Base-by-base conservation (phyloP, 768 basidiomycete species). In the Imleria badia region DNA sequence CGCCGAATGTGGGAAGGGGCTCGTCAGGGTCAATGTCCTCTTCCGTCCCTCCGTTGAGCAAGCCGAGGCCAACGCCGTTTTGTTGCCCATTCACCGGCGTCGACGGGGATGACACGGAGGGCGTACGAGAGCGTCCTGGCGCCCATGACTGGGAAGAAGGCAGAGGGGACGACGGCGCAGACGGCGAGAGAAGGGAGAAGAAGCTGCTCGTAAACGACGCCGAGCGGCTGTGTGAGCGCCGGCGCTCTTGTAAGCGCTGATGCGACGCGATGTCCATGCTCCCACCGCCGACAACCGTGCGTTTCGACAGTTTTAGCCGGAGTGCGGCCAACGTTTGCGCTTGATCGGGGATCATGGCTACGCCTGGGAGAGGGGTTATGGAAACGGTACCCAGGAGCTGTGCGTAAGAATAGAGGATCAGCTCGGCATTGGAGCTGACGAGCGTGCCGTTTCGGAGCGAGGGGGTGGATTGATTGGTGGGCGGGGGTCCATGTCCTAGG, bases 381-480 rank as follows among this genome's bases (percentile, higher is more conserved):
- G 80, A 73, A 17, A 89, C 75, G 0, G 82, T 81, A 6, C 93
- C 93, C 7, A 81, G 73, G 31, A 94, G 78, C 53, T 94, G 89
- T 0, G 85, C 90, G 60, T 94, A 94, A 0, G 92, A 85, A 68
- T 94, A 94, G 2, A 94, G 79, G 19, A 94, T 81, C 17, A 90
- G 73, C 58, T 93, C 88, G 0, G 80, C 76, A 54, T 81, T 81
- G 4, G 78, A 68, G 22, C 76, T 69, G 33, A 79, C 71, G 63
- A 82, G 80, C 15, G 76, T 68, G 6, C 80, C 76, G 2, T 76
- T 73, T 22, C 75, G 76, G 14, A 72, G 69, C 2, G 65, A 53
- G 45, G 47, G 19, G 2, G 40, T 60, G 41, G 55, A 31, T 35
- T 47, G 56, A 36, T 51, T 54, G 59, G 43, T 54, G 45, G 61